Evolutionary conservation across 108 stramenopile species (phyloP).

Genomic region (Skeletonema marinoi): DNA sequence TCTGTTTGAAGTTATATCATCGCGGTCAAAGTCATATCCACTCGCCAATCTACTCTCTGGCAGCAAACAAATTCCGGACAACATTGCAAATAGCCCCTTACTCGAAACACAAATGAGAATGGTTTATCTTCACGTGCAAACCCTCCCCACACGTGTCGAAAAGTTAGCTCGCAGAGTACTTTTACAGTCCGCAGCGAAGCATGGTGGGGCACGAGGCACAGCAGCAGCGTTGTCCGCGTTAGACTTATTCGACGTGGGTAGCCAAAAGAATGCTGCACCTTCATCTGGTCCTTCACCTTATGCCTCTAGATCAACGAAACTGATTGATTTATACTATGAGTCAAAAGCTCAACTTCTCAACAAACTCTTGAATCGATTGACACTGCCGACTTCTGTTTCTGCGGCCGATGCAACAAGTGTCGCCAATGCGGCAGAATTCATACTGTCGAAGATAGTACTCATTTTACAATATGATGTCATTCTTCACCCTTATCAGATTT

Average conservation of each 20-base stretch:
- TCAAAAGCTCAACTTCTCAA: slow-evolving; percentile 75
- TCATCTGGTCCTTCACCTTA: background rate
- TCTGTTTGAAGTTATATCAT: slow-evolving; percentile 68
- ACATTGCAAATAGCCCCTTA: slow-evolving; percentile 27
- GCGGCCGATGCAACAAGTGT: slow-evolving; percentile 35
- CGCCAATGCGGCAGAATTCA: slow-evolving; percentile 60
- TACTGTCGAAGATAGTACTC: slow-evolving; percentile 78
- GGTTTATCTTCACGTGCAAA: slow-evolving; percentile 85
- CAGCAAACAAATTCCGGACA: background rate
- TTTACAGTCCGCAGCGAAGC: slow-evolving; percentile 43
- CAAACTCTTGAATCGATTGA: slow-evolving; percentile 61
- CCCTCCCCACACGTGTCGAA: slow-evolving; percentile 66
- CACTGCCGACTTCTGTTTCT: slow-evolving; percentile 19
- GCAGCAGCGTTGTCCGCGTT: slow-evolving; percentile 77
- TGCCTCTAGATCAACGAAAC: slow-evolving; percentile 23
- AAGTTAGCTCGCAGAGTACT: slow-evolving; percentile 57
- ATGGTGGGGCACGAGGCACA: slow-evolving; percentile 21
- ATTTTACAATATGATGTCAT: slow-evolving; percentile 88
- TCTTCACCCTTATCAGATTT: slow-evolving; percentile 84
- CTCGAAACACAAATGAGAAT: slow-evolving; percentile 76
- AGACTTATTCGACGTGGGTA: slow-evolving; percentile 55
- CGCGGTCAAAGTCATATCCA: slow-evolving; percentile 64
- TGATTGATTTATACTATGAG: slow-evolving; percentile 86
- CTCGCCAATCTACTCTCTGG: slow-evolving; percentile 59
- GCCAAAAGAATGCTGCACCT: background rate